phyloP scores from a whole-genome alignment of 2,329 filamentous ascomycete genomes.

The Trichocomaceae sp. region DNA sequence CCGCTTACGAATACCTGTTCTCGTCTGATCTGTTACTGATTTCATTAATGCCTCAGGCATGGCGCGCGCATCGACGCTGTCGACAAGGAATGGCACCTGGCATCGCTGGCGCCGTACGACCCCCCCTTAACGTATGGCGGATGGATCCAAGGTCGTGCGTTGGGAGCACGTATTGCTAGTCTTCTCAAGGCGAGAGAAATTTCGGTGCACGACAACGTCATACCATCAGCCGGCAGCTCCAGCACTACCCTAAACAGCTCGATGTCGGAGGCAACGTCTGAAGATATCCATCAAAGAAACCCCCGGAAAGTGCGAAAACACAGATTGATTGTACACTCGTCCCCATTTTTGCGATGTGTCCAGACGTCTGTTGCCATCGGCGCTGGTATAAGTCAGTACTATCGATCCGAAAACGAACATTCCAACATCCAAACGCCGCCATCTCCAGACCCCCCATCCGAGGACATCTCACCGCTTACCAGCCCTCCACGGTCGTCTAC shows the following conservation, averaged over 20 bases:
- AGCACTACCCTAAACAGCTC: slow-evolving; percentile 20
- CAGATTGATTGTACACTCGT: slow-evolving; percentile 80
- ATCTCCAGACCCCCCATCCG: background rate
- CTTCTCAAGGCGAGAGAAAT: slow-evolving; percentile 52
- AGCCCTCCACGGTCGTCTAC: slow-evolving; percentile 25
- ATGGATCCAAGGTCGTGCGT: slow-evolving; percentile 76
- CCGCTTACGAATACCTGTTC: background rate
- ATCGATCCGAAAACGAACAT: slow-evolving; percentile 18
- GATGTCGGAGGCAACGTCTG: background rate
- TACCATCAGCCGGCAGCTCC: slow-evolving; percentile 4
- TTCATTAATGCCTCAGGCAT: slow-evolving; percentile 53
- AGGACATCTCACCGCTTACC: slow-evolving; percentile 14
- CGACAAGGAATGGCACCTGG: slow-evolving; percentile 90
- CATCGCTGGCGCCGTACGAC: slow-evolving; percentile 89
- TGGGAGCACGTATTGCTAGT: slow-evolving; percentile 76
- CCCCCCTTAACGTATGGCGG: slow-evolving; percentile 91
- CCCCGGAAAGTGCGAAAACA: slow-evolving; percentile 37
- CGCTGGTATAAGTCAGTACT: slow-evolving; percentile 62
- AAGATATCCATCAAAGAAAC: background rate
- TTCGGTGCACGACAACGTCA: slow-evolving; percentile 5
- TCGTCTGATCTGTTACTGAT: background rate
- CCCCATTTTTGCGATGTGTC: slow-evolving; percentile 87
- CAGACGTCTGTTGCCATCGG: slow-evolving; percentile 87
- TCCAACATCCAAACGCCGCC: background rate
- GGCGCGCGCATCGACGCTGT: slow-evolving; percentile 89